These are phyloP conservation scores for Leishmania turanica DNA, from an alignment of 208 protist species.

Conservation along the genomic window DNA sequence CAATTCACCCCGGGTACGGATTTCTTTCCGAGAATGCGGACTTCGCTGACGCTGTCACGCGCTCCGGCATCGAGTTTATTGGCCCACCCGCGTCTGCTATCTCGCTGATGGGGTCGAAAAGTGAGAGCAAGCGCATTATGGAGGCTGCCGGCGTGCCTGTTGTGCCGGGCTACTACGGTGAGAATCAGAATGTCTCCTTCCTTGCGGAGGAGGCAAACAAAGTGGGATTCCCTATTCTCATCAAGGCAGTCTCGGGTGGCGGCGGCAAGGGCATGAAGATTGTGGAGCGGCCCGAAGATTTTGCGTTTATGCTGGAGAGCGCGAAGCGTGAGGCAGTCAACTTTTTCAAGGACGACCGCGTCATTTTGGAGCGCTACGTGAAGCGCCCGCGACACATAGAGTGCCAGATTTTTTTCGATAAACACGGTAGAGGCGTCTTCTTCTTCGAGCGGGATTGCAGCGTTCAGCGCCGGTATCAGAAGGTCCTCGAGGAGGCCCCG, in stretches of 20 bases:
- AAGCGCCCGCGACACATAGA: constrained; percentile 91
- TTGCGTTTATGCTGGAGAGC: constrained; percentile 86
- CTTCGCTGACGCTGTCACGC: constrained; percentile 81
- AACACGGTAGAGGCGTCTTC: constrained; percentile 88
- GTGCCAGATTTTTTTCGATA: constrained; percentile 94
- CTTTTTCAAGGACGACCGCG: constrained; percentile 93
- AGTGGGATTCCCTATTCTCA: constrained; percentile 95
- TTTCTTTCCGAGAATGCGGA: constrained; percentile 97
- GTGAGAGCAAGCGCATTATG: constrained; percentile 92
- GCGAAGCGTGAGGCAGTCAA: constrained; percentile 86
- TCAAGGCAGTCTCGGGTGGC: constrained; percentile 95
- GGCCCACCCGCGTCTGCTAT: constrained; percentile 93
- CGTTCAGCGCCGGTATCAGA: constrained; percentile 96
- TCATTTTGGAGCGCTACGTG: constrained; percentile 95
- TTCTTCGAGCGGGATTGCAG: constrained; percentile 96
- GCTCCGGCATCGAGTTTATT: constrained; percentile 92
- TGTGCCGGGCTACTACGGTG: constrained; percentile 35
- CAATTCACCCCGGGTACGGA: constrained; percentile 98
- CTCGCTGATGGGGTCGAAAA: constrained; percentile 94
- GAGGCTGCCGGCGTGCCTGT: constrained; percentile 42
- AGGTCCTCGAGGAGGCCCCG: constrained; percentile 94
- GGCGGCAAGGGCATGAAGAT: constrained; percentile 61
- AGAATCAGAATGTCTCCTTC: constrained; percentile 39
- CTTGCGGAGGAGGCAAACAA: constrained; percentile 46
- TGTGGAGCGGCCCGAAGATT: constrained; percentile 93